These are phyloP conservation scores for Mitragyna speciosa DNA, from an alignment of 257 asterid species.

Conservation along the genomic window DNA sequence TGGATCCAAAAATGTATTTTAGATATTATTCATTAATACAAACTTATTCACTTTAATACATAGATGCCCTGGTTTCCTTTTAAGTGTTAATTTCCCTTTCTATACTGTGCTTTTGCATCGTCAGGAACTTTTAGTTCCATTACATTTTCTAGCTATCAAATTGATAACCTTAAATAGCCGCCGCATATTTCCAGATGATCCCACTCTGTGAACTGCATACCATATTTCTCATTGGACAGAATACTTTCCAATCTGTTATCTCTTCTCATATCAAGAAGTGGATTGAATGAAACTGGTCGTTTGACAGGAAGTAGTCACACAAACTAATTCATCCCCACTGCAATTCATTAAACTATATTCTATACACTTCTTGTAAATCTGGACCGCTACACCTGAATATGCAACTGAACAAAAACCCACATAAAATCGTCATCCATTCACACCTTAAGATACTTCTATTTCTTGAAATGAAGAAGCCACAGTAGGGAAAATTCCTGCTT, in stretches of 20 bases:
- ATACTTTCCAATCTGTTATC: not conserved
- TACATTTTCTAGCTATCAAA: too few species aligned
- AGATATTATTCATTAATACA: too few species aligned
- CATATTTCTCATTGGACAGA: not conserved
- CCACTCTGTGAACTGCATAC: too few species aligned
- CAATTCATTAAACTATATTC: not conserved
- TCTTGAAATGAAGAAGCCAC: slow-evolving; percentile 4
- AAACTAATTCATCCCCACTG: not conserved
- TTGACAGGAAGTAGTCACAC: not conserved
- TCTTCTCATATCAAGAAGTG: not conserved
- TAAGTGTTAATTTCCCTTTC: too few species aligned
- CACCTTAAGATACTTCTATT: not conserved
- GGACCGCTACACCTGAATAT: not conserved
- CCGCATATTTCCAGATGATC: too few species aligned
- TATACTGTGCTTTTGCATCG: too few species aligned
- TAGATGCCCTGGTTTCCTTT: too few species aligned
- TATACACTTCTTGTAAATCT: not conserved
- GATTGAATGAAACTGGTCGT: not conserved
- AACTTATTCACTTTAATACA: too few species aligned
- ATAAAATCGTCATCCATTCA: not conserved
- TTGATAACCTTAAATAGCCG: too few species aligned
- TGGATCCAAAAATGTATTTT: too few species aligned
- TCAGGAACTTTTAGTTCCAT: too few species aligned
- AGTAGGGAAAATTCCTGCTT: not conserved
- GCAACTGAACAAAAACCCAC: not conserved